Conservation (phyloP, 176 grass and related monocot genomes). For the Typha latifolia region DNA sequence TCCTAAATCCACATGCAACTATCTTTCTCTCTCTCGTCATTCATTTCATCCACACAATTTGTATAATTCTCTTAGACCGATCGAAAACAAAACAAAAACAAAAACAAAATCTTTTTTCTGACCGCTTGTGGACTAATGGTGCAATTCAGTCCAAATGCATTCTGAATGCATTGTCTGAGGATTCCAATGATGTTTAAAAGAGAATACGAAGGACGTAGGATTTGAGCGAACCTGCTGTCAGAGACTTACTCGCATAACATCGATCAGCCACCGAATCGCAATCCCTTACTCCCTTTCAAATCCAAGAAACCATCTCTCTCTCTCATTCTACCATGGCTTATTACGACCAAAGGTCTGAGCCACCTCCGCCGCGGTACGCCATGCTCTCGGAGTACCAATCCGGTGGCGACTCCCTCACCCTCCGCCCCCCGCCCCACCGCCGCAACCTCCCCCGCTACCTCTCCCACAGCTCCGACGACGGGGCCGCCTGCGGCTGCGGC, state of each 20-base stretch:
- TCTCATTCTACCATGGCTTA: constrained; percentile 10
- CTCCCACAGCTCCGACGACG: constrained; percentile 8
- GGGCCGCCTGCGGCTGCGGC: constrained; percentile 25
- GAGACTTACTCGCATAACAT: too few relatives aligned
- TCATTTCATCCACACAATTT: neutral
- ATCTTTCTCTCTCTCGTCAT: neutral
- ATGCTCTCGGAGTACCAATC: constrained; percentile 18
- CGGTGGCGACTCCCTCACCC: neutral
- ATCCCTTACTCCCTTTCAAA: neutral
- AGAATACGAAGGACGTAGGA: too few relatives aligned
- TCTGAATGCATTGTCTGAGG: too few relatives aligned
- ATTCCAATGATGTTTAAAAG: too few relatives aligned
- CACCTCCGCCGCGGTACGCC: constrained; percentile 25
- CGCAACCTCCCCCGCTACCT: constrained; percentile 54
- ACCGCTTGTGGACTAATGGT: too few relatives aligned
- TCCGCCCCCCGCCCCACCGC: constrained; percentile 20
- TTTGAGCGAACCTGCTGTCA: too few relatives aligned
- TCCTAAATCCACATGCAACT: neutral
- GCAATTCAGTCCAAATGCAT: too few relatives aligned
- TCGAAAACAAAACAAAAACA: neutral
- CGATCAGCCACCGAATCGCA: too few relatives aligned
- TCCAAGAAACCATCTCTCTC: neutral
- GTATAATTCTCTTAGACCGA: neutral
- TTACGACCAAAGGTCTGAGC: neutral
- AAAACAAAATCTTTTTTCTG: too few relatives aligned